Base-by-base conservation (phyloP, 73 alveolate species). In the Effrenium voratum region DNA sequence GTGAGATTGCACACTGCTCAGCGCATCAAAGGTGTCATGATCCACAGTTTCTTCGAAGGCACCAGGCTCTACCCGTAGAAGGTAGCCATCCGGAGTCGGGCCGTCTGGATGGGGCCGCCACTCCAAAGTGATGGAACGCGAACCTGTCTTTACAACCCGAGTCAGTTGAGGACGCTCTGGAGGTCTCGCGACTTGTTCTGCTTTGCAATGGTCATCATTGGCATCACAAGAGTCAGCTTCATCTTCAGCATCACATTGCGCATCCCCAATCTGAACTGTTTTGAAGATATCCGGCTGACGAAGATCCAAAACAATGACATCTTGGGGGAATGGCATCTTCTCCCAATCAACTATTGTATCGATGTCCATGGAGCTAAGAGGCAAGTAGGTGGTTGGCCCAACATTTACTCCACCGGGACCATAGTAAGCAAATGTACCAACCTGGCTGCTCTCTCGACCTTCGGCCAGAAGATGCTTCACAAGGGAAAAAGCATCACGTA, bases 101-200 rank as follows among this genome's bases (percentile, higher is more conserved):
- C 85, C 96, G 0, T 90, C 96, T 1, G 96, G 96, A 43, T 90
- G 96, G 32, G 96, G 96, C 24, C 96, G 47, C 96, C 96, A 90
- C 57, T 90, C 96, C 52, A 90, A 41, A 40, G 96, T 90, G 41
- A 90, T 68, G 2, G 96, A 90, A 52, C 96, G 50, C 16, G 96
- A 66, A 5, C 87, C 85, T 5, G 86, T 22, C 26, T 90, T 90
- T n/a, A 75, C 68, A 32, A 90, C 96, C 55, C 72, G 72, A 8
- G 34, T 50, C 63, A 90, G 52, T 50, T 87, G 95, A 1, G 95
- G 95, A 22, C 95, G 95, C 49, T 87, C 95, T 2, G 95, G 95
- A 26, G 95, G 95, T 43, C 76, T 72, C 13, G 68, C 30, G 26
- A 63, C 3, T 5, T 68, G 85, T 41, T 59, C 95, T 28, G 84